These are phyloP conservation scores for Lyophyllum shimeji DNA, from an alignment of 768 basidiomycete genomes.

Conservation along the genomic window DNA sequence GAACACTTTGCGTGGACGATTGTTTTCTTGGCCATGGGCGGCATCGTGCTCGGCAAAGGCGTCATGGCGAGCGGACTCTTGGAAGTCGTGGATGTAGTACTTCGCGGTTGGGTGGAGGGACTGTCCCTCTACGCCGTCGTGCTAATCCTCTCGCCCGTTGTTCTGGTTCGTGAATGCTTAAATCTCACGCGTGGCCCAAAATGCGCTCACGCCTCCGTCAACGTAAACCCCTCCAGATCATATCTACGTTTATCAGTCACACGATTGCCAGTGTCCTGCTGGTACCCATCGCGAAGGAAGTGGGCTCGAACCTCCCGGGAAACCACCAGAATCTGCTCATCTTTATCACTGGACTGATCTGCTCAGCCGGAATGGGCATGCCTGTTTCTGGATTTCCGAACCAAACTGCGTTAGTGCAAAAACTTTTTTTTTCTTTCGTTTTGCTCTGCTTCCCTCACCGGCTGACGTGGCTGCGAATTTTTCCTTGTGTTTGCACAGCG, in stretches of 20 bases:
- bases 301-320: conserved; percentile 74
- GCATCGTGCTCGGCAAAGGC: conserved; percentile 93
- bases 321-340: conserved; percentile 81
- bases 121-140: conserved; percentile 69
- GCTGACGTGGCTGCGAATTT: conserved; percentile 16
- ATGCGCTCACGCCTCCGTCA: not conserved
- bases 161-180: conserved; percentile 52
- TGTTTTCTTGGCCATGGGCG: conserved; percentile 97
- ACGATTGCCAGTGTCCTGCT: conserved; percentile 95
- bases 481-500: conserved; percentile 40
- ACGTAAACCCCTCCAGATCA: conserved; percentile 43
- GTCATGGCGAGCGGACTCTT: conserved; percentile 89
- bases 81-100: conserved; percentile 66
- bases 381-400: conserved; percentile 99
- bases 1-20: conserved; percentile 94
- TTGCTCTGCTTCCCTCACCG: not conserved
- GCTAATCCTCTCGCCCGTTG: conserved; percentile 63
- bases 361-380: conserved; percentile 97
- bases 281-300: conserved; percentile 93
- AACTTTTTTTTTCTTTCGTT: conserved; percentile 11
- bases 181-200: not conserved
- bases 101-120: conserved; percentile 60
- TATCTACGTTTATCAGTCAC: conserved; percentile 97
- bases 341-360: conserved; percentile 90
- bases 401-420: conserved; percentile 80